Evolutionary conservation across 257 asterid genomes (phyloP), one percentile per base, ranked within the genome.

Genomic region (Salvia rosmarinus): DNA sequence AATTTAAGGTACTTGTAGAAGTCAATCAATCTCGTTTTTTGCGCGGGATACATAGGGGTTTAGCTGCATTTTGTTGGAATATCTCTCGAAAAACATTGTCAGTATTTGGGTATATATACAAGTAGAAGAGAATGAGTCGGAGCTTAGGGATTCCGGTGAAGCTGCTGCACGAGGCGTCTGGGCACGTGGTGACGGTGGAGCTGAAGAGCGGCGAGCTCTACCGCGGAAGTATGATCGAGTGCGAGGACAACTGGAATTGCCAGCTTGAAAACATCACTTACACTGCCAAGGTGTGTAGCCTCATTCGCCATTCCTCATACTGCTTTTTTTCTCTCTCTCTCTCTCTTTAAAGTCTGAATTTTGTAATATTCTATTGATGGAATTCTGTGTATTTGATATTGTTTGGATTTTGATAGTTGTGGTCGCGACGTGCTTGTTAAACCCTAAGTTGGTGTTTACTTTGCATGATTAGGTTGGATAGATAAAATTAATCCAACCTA

Each of bases 131-230:
- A 13, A 94, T 94, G 98, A 90, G 96, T 80, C 88, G 96, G 77
- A 89, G 96, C 85, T 84, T 90, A 60, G 96, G 96, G n/a, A 89
- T 94, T 58, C 97, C 97, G 77, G 97, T 94, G 88, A 94, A 94
- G 92, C 92, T 94, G 77, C 90, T 94, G 57, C 97, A 94, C 82
- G 98, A 93, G 78, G 96, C 97, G 76, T 85, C 97, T 17, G 97
- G 97, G 5, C 97, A 94, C 77, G 71, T 90, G 8, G 98, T 94
- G 54, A 90, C 96, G 19, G 96, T 90, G 56, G 97, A 94, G 80
- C 84, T 90, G 67, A 94, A 89, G 80, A 94, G 96, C 79, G 98
- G 98, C 46, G 97, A 90, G 88, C 84, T 94, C 0, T 94, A 94
- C 56, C 82, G 97, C 39, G 97, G 98, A 58, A 90, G 96, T 75